A percentile compares a stretch with the other conserved stretches of the same genome.
Evolutionary conservation across 2,329 filamentous ascomycete species (phyloP).

Genomic region (Hymenoscyphus occultus): DNA sequence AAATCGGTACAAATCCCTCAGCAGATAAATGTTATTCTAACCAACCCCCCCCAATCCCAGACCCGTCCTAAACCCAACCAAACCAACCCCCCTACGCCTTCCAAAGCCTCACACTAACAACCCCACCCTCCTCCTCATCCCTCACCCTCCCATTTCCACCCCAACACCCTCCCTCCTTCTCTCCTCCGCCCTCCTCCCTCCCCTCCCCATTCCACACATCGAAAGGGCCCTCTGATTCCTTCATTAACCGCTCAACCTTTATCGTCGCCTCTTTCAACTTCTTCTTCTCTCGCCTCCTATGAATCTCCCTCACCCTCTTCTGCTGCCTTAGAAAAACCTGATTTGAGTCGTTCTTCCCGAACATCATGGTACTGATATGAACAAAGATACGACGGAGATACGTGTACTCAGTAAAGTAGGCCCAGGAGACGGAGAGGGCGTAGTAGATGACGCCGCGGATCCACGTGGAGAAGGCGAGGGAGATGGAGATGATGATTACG

Average conservation of each 20-base stretch:
- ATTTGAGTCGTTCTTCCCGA: neutral
- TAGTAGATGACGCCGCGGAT: conserved; percentile 14
- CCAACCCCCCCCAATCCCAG: too few species aligned
- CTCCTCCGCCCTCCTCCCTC: neutral
- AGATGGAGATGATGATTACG: conserved; percentile 13
- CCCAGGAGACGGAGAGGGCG: conserved; percentile 5
- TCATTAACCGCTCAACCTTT: neutral
- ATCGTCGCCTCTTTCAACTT: neutral
- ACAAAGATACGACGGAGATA: conserved; percentile 2
- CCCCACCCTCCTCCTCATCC: neutral
- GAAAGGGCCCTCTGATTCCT: neutral
- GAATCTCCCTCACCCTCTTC: neutral
- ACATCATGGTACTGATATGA: neutral
- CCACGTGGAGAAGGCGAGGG: conserved; percentile 18
- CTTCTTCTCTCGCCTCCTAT: neutral
- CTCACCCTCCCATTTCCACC: neutral
- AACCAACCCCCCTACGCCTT: neutral
- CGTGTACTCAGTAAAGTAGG: conserved; percentile 10
- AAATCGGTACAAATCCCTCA: too few species aligned
- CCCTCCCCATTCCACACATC: neutral
- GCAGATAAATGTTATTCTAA: too few species aligned
- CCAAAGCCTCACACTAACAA: neutral
- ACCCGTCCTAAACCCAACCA: too few species aligned
- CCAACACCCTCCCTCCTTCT: neutral
- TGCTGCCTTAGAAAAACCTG: neutral